phyloP scores from a whole-genome alignment of 768 basidiomycete species.

The Crassisporium funariophilum region DNA sequence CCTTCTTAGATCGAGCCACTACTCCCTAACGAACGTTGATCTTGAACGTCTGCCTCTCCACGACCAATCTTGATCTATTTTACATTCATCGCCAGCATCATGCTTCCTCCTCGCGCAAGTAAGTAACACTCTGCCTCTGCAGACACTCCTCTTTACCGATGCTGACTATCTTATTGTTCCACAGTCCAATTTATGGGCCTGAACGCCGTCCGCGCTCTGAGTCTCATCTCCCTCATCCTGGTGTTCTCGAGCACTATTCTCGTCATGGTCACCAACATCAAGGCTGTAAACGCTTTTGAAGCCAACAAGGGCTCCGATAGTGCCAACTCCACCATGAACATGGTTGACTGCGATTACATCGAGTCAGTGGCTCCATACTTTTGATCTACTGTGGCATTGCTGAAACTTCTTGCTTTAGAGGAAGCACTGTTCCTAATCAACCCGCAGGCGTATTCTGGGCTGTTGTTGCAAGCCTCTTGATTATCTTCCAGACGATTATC shows the following conservation, averaged over 20 bases:
- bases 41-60: conserved; percentile 2
- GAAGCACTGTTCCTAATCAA: conserved; percentile 92
- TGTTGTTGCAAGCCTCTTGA: conserved; percentile 81
- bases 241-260: conserved; percentile 79
- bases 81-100: too few relatives aligned
- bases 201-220: conserved; percentile 74
- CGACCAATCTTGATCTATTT: conserved; percentile 3
- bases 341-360: conserved; percentile 77
- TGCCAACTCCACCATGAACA: conserved; percentile 30
- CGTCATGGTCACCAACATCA: conserved; percentile 73
- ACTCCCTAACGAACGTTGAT: conserved; percentile 8
- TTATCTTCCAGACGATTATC: conserved; percentile 77
- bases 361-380: conserved; percentile 45
- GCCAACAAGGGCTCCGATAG: conserved; percentile 36
- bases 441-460: conserved; percentile 93
- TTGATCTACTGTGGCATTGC: not conserved
- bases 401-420: conserved; percentile 31
- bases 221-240: conserved; percentile 76
- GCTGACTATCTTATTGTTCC: not conserved
- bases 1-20: conserved; percentile 1
- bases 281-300: conserved; percentile 71
- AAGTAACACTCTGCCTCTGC: conserved; percentile 10
- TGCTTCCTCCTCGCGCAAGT: conserved; percentile 38
- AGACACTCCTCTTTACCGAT: not conserved
- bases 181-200: conserved; percentile 67